Evolutionary conservation across 352 stramenopile genomes (phyloP), one percentile per base, ranked within the genome.

Genomic region (Phytophthora europaea): DNA sequence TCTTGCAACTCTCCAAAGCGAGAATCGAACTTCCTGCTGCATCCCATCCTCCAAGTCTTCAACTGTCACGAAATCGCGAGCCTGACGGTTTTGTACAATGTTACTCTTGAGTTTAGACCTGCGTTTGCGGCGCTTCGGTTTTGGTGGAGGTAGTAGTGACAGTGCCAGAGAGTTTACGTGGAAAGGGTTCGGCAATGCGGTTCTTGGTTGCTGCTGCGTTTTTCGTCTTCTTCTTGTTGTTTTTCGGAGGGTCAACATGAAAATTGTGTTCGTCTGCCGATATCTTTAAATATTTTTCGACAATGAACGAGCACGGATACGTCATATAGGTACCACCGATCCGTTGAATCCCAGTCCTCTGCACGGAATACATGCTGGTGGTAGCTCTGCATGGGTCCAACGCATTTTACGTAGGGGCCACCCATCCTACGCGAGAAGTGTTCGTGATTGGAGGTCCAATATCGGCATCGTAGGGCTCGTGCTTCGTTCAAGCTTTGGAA

Each of bases 361-460:
- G 16, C 71, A 63, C 20, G 59, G 57, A 47, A 53, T 76, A 36
- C 64, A 61, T 18, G 51, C 13, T 0, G 45, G 50, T n/a, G 26
- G 45, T 20, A 66, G 33, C 26, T 79, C 75, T 28, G 51, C 65
- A 12, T 76, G 23, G 23, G 23, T 57, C 57, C 2, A 81, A 65
- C n/a, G 89, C 85, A 2, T 62, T 91, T 26, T 90, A 85, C 57
- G 68, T 90, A 28, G 81, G 85, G 85, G 83, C 0, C 82, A 87
- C 26, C 72, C 82, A 9, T 88, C 80, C 0, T 88, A 90, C 22
- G 79, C 83, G 1, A 73, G 61, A 65, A 80, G 68, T 33, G 80
- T 92, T 8, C 70, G 79, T 16, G 73, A 88, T 9, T 92, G 85
- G 85, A 72, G 85, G 16, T 60, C 71, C 15, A 75, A 66, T 31